A percentile compares a stretch with the other conserved stretches of the same genome.
These are phyloP conservation scores for Karstenula rhodostoma DNA, from an alignment of 2,329 filamentous ascomycete species.

Conservation along the genomic window DNA sequence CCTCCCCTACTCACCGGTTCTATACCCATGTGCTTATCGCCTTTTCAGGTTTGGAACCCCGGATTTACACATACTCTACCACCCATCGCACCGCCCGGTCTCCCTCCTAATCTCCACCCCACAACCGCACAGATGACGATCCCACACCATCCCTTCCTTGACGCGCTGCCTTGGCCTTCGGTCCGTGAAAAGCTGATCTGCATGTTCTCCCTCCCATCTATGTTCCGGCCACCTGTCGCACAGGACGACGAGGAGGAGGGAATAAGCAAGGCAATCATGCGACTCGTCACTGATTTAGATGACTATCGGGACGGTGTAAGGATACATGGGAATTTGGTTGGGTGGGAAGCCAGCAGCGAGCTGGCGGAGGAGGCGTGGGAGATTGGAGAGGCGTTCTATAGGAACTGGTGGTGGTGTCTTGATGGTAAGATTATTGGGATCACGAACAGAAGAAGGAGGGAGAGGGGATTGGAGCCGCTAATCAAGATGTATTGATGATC, in stretches of 20 bases:
- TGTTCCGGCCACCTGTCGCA: constrained; percentile 58
- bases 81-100: constrained; percentile 16
- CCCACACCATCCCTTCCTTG: constrained; percentile 66
- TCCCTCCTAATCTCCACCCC: constrained; percentile 56
- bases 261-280: constrained; percentile 56
- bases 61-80: constrained; percentile 26
- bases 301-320: constrained; percentile 59
- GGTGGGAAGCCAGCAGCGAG: constrained; percentile 60
- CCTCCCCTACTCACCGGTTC: not conserved
- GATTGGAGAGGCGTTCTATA: constrained; percentile 65
- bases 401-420: constrained; percentile 69
- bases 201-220: constrained; percentile 60
- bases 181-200: constrained; percentile 60
- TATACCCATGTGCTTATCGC: not conserved
- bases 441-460: constrained; percentile 61
- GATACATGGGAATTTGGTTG: constrained; percentile 39
- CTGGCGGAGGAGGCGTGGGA: constrained; percentile 63
- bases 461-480: constrained; percentile 52
- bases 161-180: constrained; percentile 66
- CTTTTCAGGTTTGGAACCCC: constrained; percentile 22
- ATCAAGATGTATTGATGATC: constrained; percentile 7
- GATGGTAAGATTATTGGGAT: constrained; percentile 62
- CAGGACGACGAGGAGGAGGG: constrained; percentile 41
- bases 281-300: constrained; percentile 66
- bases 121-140: constrained; percentile 59